phyloP scores from a whole-genome alignment of 2,329 filamentous ascomycete species.

The Alternaria viburni region DNA sequence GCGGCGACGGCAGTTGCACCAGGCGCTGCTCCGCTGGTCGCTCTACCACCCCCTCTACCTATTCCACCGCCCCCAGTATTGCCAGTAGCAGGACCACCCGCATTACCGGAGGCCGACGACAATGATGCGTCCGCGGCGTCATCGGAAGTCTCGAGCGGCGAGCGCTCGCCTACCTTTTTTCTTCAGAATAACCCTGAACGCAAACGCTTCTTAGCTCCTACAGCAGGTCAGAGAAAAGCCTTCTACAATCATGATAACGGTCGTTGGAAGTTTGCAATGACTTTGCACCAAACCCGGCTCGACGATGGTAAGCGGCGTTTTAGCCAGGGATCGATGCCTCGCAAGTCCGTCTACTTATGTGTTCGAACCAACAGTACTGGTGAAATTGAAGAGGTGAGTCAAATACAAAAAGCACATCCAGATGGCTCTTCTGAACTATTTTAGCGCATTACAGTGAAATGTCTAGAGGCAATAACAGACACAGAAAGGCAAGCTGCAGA shows the following conservation, averaged over 20 bases:
- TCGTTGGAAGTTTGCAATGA: not conserved
- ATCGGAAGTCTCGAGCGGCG: not conserved
- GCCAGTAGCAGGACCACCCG: not conserved
- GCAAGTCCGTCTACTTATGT: not conserved
- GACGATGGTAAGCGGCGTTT: not conserved
- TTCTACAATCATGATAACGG: not conserved
- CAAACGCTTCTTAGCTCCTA: not conserved
- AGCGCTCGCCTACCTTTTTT: not conserved
- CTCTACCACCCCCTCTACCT: not conserved
- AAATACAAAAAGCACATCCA: too few species aligned
- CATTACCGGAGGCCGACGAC: not conserved
- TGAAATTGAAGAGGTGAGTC: not conserved
- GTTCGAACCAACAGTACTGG: not conserved
- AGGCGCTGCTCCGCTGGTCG: not conserved
- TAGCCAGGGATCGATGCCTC: not conserved
- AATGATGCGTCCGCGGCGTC: not conserved
- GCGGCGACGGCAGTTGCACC: not conserved
- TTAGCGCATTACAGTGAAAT: not conserved
- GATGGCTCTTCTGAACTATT: too few species aligned
- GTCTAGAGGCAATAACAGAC: not conserved
- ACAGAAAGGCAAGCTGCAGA: too few species aligned
- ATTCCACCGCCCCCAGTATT: not conserved
- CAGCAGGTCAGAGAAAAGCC: not conserved
- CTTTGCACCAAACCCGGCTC: not conserved
- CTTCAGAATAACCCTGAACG: not conserved